Evolutionary conservation across 805 yeast species (phyloP), one percentile per base, ranked within the genome.

Genomic region (Pichia sporocuriosa): DNA sequence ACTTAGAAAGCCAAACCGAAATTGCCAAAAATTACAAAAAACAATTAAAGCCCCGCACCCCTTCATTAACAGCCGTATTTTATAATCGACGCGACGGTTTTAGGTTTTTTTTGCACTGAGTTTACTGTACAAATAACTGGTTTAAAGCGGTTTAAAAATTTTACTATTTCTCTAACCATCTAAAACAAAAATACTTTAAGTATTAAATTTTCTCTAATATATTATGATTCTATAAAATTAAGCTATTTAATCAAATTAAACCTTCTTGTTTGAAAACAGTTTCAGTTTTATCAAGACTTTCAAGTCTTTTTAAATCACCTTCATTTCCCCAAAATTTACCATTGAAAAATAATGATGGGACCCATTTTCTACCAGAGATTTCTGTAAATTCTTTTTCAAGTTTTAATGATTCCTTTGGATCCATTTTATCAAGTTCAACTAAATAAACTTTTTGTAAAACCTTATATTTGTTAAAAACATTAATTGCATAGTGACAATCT

Each of bases 401-500:
- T 39, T 67, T 65, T 1, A 38, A 45, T 5, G 87, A 84, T 40
- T 74, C 78, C 10, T 60, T 59, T 42, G 65, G 67, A 43, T 68
- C 67, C 48, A 72, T 54, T 48, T 73, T 72, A 57, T 80, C 86
- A 27, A 81, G 63, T 56, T 84, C 89, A 24, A 84, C 66, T n/a
- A 75, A 53, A 39, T 66, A 60, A 12, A 79, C 63, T 51, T 78
- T 73, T 35, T 69, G 66, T 10, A 53, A 52, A 8, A 80, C 77
- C 8, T 70, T 67, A 52, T 68, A 74, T 40, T 73, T 70, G 37
- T 70, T 67, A 70, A 78, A 80, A 19, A 81, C 59, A 22, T 63
- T 61, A 45, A 73, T 68, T 4, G 83, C 75, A 56, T 80, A 83
- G 37, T 73, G 77, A 52, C 89, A 82, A 52, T 83, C 89, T 3